phyloP scores from a whole-genome alignment of 306 rosid species.

The Lathyrus sativus region DNA sequence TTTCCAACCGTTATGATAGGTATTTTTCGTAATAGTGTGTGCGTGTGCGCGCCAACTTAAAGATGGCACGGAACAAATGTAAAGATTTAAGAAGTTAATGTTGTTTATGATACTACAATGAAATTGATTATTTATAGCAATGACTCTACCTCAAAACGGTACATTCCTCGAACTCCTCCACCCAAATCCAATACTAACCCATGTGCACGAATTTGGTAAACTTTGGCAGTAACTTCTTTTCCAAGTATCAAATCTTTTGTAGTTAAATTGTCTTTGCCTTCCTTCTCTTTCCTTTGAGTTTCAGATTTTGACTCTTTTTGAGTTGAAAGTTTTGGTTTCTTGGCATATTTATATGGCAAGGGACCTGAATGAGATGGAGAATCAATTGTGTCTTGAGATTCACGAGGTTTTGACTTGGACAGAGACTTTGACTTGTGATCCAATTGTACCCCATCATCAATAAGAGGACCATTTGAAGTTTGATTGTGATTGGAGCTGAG shows the following conservation, averaged over 20 bases:
- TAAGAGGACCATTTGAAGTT: constrained; percentile 41
- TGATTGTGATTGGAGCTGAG: constrained; percentile 42
- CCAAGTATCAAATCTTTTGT: constrained; percentile 65
- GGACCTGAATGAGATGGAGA: constrained; percentile 42
- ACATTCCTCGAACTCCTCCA: constrained; percentile 81
- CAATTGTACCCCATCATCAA: constrained; percentile 38
- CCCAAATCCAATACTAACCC: constrained; percentile 95
- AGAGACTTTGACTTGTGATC: constrained; percentile 40
- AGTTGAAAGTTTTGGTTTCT: constrained; percentile 42
- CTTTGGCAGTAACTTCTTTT: constrained; percentile 64
- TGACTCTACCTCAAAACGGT: constrained; percentile 70
- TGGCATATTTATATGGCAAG: constrained; percentile 35
- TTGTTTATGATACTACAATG: not conserved
- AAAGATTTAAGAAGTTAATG: constrained; percentile 2
- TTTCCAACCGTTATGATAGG: too few relatives aligned
- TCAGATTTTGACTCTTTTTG: constrained; percentile 41
- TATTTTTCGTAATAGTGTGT: too few relatives aligned
- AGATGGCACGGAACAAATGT: not conserved
- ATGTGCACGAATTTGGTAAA: constrained; percentile 71
- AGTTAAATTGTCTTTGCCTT: constrained; percentile 42
- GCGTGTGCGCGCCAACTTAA: too few relatives aligned
- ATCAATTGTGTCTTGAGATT: constrained; percentile 37
- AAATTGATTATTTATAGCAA: not conserved
- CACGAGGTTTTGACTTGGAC: constrained; percentile 33
- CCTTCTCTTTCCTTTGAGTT: constrained; percentile 32